These are phyloP conservation scores for Vaucheria bursata DNA, from an alignment of 352 stramenopile species.

Conservation along the genomic window DNA sequence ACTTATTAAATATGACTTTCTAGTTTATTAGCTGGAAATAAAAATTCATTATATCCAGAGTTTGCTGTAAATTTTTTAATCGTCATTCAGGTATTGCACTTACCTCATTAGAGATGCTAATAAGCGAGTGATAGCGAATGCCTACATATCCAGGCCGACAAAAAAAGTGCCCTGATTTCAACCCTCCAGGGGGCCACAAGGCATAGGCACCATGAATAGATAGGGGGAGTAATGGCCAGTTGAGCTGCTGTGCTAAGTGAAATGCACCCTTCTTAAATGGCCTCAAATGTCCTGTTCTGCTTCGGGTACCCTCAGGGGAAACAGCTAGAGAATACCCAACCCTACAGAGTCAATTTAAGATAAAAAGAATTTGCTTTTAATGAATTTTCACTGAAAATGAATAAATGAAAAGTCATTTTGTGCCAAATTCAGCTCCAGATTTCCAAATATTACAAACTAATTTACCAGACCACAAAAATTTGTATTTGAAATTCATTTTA, in stretches of 20 bases:
- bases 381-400: too few relatives aligned
- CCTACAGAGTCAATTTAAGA: background rate
- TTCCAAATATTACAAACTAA: too few relatives aligned
- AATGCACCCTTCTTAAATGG: constrained; percentile 46
- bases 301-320: constrained; percentile 42
- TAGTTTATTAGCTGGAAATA: too few relatives aligned
- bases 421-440: too few relatives aligned
- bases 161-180: background rate
- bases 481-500: too few relatives aligned
- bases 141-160: background rate
- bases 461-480: too few relatives aligned
- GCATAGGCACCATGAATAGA: constrained; percentile 36
- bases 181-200: constrained; percentile 12
- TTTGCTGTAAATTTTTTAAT: too few relatives aligned
- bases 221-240: constrained; percentile 36
- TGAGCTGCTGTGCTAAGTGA: constrained; percentile 42
- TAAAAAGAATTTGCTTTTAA: too few relatives aligned
- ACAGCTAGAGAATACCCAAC: constrained; percentile 21
- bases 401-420: too few relatives aligned
- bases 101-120: background rate
- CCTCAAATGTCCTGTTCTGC: constrained; percentile 43
- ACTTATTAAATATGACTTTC: too few relatives aligned
- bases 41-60: too few relatives aligned
- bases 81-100: too few relatives aligned
- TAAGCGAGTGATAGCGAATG: background rate